Evolutionary conservation across 371 early-diverging fungal species (phyloP).

Genomic region (Rhizomucor pusillus): DNA sequence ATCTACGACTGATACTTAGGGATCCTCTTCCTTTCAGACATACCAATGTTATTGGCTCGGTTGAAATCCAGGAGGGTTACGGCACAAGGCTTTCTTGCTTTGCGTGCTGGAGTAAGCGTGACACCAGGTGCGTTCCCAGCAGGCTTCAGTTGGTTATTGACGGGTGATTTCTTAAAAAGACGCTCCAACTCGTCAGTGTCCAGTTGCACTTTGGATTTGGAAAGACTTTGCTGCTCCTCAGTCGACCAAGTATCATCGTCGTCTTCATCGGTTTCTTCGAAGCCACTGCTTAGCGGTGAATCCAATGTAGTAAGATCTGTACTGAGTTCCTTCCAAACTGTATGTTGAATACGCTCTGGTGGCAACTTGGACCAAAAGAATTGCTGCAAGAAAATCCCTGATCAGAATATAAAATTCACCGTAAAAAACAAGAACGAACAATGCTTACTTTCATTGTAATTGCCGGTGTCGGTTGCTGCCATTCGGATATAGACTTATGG

Average conservation of each 20-base stretch:
- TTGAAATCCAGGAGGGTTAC: constrained; percentile 62
- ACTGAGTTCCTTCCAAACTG: constrained; percentile 57
- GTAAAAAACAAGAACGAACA: not conserved
- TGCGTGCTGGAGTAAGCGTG: not conserved
- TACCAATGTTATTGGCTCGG: constrained; percentile 61
- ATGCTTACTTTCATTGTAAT: constrained; percentile 26
- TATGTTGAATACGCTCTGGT: constrained; percentile 48
- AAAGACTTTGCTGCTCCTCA: constrained; percentile 1
- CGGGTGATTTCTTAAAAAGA: constrained; percentile 31
- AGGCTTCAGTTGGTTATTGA: not conserved
- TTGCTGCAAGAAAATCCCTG: constrained; percentile 31
- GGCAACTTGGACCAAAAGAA: constrained; percentile 65
- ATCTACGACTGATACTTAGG: not conserved
- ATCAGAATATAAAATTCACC: not conserved
- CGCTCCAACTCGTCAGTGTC: constrained; percentile 42
- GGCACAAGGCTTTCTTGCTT: constrained; percentile 28
- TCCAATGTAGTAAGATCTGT: constrained; percentile 21
- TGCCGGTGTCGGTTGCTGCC: constrained; percentile 7
- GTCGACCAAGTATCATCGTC: constrained; percentile 14
- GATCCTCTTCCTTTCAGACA: too few species aligned
- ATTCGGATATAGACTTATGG: not conserved
- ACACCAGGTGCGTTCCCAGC: not conserved
- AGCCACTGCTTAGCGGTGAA: constrained; percentile 17
- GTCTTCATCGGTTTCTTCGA: constrained; percentile 20
- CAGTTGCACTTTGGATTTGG: constrained; percentile 9